phyloP scores from a whole-genome alignment of 495 filamentous ascomycete genomes.

The Penicillium egyptiacum region DNA sequence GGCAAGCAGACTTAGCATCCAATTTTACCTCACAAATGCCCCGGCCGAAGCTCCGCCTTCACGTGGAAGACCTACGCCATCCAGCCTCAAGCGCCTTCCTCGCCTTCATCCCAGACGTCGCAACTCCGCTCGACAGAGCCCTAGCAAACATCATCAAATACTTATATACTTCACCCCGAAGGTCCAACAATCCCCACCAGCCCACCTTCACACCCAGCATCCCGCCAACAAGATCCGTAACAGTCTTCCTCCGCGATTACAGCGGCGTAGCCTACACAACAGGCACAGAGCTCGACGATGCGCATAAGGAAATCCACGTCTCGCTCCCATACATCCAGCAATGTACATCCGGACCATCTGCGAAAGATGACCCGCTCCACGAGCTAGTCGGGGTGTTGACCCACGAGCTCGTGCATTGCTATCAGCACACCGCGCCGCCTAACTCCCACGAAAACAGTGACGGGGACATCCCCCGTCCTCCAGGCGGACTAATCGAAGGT shows the following conservation, averaged over 20 bases:
- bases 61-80: slow-evolving; percentile 68
- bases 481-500: slow-evolving; percentile 84
- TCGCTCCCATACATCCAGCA: slow-evolving; percentile 70
- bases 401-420: slow-evolving; percentile 96
- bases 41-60: slow-evolving; percentile 67
- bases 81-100: slow-evolving; percentile 64
- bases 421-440: slow-evolving; percentile 71
- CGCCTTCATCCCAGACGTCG: slow-evolving; percentile 52
- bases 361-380: slow-evolving; percentile 34
- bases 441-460: slow-evolving; percentile 27
- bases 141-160: slow-evolving; percentile 64
- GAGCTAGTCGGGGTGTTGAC: slow-evolving; percentile 84
- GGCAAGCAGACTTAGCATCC: background rate
- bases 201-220: slow-evolving; percentile 36
- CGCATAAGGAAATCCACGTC: slow-evolving; percentile 96
- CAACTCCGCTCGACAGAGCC: slow-evolving; percentile 56
- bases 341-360: slow-evolving; percentile 32
- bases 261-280: slow-evolving; percentile 85
- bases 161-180: slow-evolving; percentile 55
- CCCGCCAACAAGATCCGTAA: slow-evolving; percentile 73
- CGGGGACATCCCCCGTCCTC: slow-evolving; percentile 37
- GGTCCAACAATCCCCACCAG: slow-evolving; percentile 2
- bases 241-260: slow-evolving; percentile 78
- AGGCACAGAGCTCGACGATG: slow-evolving; percentile 74
- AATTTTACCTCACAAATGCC: slow-evolving; percentile 19